Percentiles rank a stretch among this genome's conserved stretches.
phyloP scores from a whole-genome alignment of 2,329 filamentous ascomycete genomes.

The Nemania abortiva region DNA sequence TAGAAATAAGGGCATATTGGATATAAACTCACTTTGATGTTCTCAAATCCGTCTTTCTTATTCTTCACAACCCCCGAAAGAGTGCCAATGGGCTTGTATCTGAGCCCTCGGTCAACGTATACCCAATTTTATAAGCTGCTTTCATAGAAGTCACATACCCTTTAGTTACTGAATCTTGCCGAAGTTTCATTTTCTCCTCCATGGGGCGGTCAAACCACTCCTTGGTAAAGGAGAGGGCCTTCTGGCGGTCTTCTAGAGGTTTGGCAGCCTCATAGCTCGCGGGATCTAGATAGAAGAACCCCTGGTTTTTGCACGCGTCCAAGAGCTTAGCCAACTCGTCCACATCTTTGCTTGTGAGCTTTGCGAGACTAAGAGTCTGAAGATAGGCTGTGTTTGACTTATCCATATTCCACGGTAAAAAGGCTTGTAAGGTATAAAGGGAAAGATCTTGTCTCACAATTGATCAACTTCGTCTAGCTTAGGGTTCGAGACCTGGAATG shows the following conservation, averaged over 20 bases:
- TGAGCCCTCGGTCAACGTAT: not conserved
- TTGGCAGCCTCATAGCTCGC: not conserved
- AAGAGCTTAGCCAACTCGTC: not conserved
- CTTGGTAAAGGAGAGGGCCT: not conserved
- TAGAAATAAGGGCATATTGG: not conserved
- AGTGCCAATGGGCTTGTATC: not conserved
- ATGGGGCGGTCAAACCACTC: conserved; percentile 3
- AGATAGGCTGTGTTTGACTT: not conserved
- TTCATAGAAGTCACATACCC: not conserved
- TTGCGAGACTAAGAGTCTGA: not conserved
- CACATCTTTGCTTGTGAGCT: not conserved
- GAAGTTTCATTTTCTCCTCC: conserved; percentile 1
- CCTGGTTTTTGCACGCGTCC: not conserved
- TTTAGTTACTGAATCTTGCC: not conserved
- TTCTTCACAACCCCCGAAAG: not conserved
- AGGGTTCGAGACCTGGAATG: not conserved
- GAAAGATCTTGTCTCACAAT: no score
- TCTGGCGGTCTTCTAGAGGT: not conserved
- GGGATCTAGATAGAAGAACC: not conserved
- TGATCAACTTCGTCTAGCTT: not conserved
- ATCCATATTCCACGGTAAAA: not conserved
- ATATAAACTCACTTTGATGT: not conserved
- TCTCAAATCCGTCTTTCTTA: not conserved
- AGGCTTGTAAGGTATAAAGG: not conserved
- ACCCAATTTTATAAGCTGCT: not conserved